A percentile compares a stretch with the other conserved stretches of the same genome.
These are phyloP conservation scores for Heliocybe sulcata DNA, from an alignment of 1,284 basidiomycete genomes.

Conservation along the genomic window DNA sequence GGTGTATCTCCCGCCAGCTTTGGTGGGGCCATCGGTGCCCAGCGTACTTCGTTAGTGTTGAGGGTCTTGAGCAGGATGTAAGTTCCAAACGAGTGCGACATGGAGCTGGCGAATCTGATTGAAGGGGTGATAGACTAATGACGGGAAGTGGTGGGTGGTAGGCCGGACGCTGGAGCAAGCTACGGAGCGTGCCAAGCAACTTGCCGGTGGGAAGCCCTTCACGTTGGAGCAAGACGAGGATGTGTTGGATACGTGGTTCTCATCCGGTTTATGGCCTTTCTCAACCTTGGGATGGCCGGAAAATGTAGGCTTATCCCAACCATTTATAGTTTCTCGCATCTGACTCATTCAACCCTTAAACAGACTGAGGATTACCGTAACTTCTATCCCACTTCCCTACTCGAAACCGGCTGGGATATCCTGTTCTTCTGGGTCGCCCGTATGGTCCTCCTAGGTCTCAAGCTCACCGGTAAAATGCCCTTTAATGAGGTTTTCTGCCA, in stretches of 20 bases:
- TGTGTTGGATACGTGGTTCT: conserved; percentile 99
- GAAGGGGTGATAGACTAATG: conserved; percentile 39
- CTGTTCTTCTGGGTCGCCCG: conserved; percentile 99
- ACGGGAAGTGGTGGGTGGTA: conserved; percentile 87
- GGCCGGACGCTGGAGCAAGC: conserved; percentile 82
- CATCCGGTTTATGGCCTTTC: conserved; percentile 96
- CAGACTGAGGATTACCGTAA: conserved; percentile 67
- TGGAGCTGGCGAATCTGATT: neutral
- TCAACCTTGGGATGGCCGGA: conserved; percentile 98
- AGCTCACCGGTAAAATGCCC: conserved; percentile 87
- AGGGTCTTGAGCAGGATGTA: conserved; percentile 75
- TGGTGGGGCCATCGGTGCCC: conserved; percentile 99
- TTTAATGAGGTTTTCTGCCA: conserved; percentile 99
- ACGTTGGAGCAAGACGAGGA: conserved; percentile 93
- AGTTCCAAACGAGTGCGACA: conserved; percentile 14
- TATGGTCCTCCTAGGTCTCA: conserved; percentile 93
- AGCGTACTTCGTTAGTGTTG: conserved; percentile 88
- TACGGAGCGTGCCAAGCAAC: conserved; percentile 61
- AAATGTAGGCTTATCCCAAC: conserved; percentile 38
- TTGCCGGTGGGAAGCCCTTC: conserved; percentile 71
- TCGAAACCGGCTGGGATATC: conserved; percentile 99
- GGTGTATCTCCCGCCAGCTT: conserved; percentile 98
- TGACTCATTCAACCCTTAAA: neutral
- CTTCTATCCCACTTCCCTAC: conserved; percentile 86
- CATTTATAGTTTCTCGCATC: neutral